These are phyloP conservation scores for Tetrapyrgos nigripes DNA, from an alignment of 1,284 basidiomycete genomes.

Conservation along the genomic window DNA sequence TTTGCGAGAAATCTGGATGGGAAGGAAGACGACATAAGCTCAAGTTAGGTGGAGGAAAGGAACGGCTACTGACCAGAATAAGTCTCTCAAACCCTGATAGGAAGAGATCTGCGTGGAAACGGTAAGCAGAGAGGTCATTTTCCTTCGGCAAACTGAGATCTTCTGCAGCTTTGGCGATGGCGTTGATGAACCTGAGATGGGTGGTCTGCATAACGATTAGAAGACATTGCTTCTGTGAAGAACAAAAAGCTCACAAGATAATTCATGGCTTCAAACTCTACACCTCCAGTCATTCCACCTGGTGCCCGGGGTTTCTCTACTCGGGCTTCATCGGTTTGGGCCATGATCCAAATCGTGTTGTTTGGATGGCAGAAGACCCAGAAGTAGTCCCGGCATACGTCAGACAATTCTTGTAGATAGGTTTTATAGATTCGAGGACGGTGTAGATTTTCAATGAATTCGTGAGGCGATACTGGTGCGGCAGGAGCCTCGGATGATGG, in stretches of 20 bases:
- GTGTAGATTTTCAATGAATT: conserved; percentile 89
- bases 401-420: conserved; percentile 88
- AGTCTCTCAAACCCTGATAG: conserved; percentile 88
- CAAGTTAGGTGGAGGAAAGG: conserved; percentile 11
- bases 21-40: not conserved
- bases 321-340: conserved; percentile 80
- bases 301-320: conserved; percentile 95
- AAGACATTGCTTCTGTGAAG: not conserved
- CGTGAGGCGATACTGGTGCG: conserved; percentile 76
- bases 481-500: conserved; percentile 71
- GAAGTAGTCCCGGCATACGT: conserved; percentile 95
- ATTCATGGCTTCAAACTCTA: conserved; percentile 96
- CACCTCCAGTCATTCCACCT: conserved; percentile 97
- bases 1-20: conserved; percentile 84
- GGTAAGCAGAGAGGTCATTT: conserved; percentile 75
- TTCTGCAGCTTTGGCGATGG: conserved; percentile 67
- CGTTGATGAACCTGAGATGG: conserved; percentile 86
- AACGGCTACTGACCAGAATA: conserved; percentile 65
- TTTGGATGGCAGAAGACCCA: conserved; percentile 98
- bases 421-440: conserved; percentile 88
- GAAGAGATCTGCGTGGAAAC: conserved; percentile 87
- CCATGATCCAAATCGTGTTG: conserved; percentile 88
- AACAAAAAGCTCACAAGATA: conserved; percentile 75
- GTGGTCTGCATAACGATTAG: conserved; percentile 63
- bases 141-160: conserved; percentile 70